These are phyloP conservation scores for Nepenthes mirabilis DNA, from an alignment of 148 eudicot species.

Conservation along the genomic window DNA sequence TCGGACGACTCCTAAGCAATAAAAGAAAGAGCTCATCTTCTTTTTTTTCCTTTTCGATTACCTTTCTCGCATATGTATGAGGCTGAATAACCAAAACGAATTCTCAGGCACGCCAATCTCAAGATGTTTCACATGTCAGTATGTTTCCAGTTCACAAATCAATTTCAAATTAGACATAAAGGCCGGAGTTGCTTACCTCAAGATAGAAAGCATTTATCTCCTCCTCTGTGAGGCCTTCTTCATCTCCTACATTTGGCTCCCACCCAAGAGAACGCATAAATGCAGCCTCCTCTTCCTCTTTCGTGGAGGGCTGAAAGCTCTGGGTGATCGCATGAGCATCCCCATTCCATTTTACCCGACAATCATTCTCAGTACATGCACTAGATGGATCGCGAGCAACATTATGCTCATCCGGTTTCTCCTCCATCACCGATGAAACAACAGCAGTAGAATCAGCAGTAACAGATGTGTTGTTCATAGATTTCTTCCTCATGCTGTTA, in stretches of 20 bases:
- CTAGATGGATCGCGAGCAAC: background rate
- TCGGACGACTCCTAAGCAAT: background rate
- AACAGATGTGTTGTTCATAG: background rate
- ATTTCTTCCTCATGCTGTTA: background rate
- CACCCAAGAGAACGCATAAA: slow-evolving; percentile 89
- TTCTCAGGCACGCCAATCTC: too few relatives aligned
- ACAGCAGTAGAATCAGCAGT: background rate
- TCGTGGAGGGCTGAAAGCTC: background rate
- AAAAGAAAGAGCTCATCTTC: background rate
- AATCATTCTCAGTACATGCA: background rate
- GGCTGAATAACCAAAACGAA: background rate
- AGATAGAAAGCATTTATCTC: slow-evolving; percentile 70
- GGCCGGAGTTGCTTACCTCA: slow-evolving; percentile 31
- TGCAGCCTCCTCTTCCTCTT: slow-evolving; percentile 67
- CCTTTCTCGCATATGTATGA: background rate
- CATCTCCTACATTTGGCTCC: slow-evolving; percentile 72
- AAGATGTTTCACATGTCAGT: background rate
- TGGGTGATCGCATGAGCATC: background rate
- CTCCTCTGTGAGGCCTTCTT: slow-evolving; percentile 90
- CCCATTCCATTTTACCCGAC: background rate
- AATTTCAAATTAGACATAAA: background rate
- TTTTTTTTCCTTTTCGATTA: too few relatives aligned
- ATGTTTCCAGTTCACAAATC: too few relatives aligned
- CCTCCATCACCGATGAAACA: background rate
- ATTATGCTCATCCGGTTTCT: background rate